Conservation (phyloP, 2,329 filamentous ascomycete genomes). For the Coniochaeta prunicola region DNA sequence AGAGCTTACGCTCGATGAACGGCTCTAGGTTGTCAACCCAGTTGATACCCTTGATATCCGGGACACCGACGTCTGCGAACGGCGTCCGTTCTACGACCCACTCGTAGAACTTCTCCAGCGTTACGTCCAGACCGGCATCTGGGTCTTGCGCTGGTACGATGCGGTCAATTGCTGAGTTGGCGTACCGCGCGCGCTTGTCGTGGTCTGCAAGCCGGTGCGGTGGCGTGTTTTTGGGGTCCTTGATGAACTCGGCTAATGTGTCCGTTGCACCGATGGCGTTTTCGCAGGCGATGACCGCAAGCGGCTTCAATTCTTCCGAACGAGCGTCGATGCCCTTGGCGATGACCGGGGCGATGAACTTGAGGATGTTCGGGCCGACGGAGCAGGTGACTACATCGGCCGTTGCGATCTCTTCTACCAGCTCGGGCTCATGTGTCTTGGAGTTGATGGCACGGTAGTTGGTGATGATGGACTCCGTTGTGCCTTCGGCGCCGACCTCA, state of each 20-base stretch:
- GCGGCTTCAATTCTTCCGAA: slow-evolving; percentile 52
- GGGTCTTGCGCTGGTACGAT: slow-evolving; percentile 89
- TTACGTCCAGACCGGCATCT: slow-evolving; percentile 78
- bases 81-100: slow-evolving; percentile 92
- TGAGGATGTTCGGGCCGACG: slow-evolving; percentile 91
- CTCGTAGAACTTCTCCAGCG: slow-evolving; percentile 97
- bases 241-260: slow-evolving; percentile 76
- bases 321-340: slow-evolving; percentile 86
- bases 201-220: slow-evolving; percentile 61
- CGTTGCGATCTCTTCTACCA: slow-evolving; percentile 77
- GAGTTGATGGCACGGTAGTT: slow-evolving; percentile 98
- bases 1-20: slow-evolving; percentile 98
- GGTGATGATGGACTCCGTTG: slow-evolving; percentile 73
- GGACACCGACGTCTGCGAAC: slow-evolving; percentile 64
- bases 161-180: slow-evolving; percentile 96
- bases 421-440: slow-evolving; percentile 71
- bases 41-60: slow-evolving; percentile 79
- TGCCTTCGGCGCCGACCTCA: slow-evolving; percentile 81
- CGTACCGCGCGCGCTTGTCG: slow-evolving; percentile 72
- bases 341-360: slow-evolving; percentile 92
- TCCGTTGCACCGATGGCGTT: slow-evolving; percentile 95
- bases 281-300: slow-evolving; percentile 95
- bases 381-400: slow-evolving; percentile 94
- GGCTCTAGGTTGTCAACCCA: slow-evolving; percentile 88
- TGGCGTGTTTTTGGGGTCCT: slow-evolving; percentile 63